Evolutionary conservation across 805 yeast genomes (phyloP), one percentile per base, ranked within the genome.

Genomic region (Candida xiaguanensis): DNA sequence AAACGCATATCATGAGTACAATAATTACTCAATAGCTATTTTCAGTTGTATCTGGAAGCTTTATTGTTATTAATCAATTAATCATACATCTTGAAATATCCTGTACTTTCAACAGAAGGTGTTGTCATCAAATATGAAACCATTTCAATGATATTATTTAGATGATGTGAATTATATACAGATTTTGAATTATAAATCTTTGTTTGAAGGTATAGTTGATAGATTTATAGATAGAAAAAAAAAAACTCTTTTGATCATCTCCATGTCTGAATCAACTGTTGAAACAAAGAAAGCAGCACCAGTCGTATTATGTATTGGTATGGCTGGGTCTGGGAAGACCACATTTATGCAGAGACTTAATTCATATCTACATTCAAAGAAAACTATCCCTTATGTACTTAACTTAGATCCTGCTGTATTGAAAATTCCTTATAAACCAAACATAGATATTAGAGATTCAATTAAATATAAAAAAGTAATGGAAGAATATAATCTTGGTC

Each of bases 401-500:
- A 93, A 93, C 56, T 69, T 93, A 36, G 99, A 93, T 66, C 99
- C 99, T 1, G 99, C 99, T 1, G 98, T 93, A 14, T 65, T 85
- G 47, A 86, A 83, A 48, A 82, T 88, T n/a, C 99, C 99, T 9
- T 93, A 81, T 59, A 93, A 90, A 14, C 84, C 95, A 30, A 89
- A 93, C 57, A 89, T 93, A 45, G 99, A 93, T 63, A 93, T 93
- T 47, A 73, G 99, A 54, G 99, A 93, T 62, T 86, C 97, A 0
- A 87, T 93, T 44, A 91, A 93, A 58, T 93, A 93, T 61, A 86
- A 85, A 48, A 89, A 93, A 55, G 98, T 93, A 31, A 93, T 91
- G 98, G 93, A 89, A 51, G 90, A 90, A 56, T 87, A 91, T 58
- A 84, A 86, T 42, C 63, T 93, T 42, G 99, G 99, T 0, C 99